Evolutionary conservation across 345 rosid species (phyloP).

Genomic region (Lepidium sativum): DNA sequence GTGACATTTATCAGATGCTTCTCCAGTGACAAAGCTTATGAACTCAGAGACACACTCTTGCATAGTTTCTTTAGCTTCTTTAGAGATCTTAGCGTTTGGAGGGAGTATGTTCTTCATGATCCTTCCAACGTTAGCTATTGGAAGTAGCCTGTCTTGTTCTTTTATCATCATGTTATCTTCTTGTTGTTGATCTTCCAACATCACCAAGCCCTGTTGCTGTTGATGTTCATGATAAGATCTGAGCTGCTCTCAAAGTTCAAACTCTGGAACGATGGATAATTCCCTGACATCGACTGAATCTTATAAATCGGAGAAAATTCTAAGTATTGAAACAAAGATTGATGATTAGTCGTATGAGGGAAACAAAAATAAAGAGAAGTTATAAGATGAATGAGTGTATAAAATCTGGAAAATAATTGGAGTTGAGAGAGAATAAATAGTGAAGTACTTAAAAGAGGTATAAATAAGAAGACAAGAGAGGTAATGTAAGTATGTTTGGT

Average conservation of each 20-base stretch:
- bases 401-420: conserved; percentile 1
- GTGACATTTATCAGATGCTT: conserved; percentile 64
- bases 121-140: conserved; percentile 65
- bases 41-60: conserved; percentile 78
- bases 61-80: conserved; percentile 74
- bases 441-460: background rate
- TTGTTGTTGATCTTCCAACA: conserved; percentile 8
- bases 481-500: too few species aligned
- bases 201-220: conserved; percentile 13
- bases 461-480: too few species aligned
- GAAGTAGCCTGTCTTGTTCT: conserved; percentile 64
- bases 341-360: too few species aligned
- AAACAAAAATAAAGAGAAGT: too few species aligned
- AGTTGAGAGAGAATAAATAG: background rate
- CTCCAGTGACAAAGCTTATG: conserved; percentile 67
- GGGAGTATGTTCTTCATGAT: conserved; percentile 75
- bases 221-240: conserved; percentile 10
- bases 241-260: conserved; percentile 11
- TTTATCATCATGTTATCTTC: conserved; percentile 39
- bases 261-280: conserved; percentile 17
- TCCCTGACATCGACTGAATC: conserved; percentile 8
- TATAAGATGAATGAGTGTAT: background rate
- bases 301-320: background rate
- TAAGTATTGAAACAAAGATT: background rate
- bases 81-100: conserved; percentile 57